Evolutionary conservation across 345 rosid species (phyloP), one percentile per base, ranked within the genome.

Genomic region (Salix brachista): DNA sequence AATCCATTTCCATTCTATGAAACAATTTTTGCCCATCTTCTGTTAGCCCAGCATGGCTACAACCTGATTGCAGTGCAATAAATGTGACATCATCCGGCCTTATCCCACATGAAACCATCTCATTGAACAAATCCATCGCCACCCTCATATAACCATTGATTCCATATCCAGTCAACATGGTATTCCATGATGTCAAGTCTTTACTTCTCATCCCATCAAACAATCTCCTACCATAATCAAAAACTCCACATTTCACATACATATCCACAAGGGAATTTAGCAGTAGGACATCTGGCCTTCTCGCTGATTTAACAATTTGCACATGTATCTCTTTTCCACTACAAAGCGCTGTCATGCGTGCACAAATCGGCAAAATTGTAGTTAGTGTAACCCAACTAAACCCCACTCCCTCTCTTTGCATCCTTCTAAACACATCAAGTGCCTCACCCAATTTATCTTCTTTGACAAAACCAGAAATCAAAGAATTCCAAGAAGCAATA

Each of bases 1-100:
- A 90, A 37, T 80, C 82, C 1, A 34, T 77, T 46, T 23, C 56
- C 93, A 90, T 88, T 4, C 69, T 71, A 34, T 85, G 39, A 70
- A 88, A 90, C 80, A 83, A 86, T 60, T 69, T 80, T 41, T 81
- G 3, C 56, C 93, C 93, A n/a, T 42, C 69, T 17, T 85, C 87
- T 0, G 79, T 80, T 26, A 84, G 74, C 36, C 91, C 90, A 3
- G 88, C 72, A 70, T 90, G 90, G 73, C 93, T 88, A 74, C 89
- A 90, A 2, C 93, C 91, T 2, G 90, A 85, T 42, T 88, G 77
- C 84, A 88, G 77, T 72, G 89, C 87, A 60, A 85, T 81, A 76
- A 87, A 90, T 2, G 90, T 88, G 66, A 88, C 74, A 62, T 81
- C 72, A 80, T 90, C 89, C 2, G 93, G 88, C 23, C 19, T 58